Evolutionary conservation across 2,329 filamentous ascomycete species (phyloP).

Genomic region (Eutypa lata): DNA sequence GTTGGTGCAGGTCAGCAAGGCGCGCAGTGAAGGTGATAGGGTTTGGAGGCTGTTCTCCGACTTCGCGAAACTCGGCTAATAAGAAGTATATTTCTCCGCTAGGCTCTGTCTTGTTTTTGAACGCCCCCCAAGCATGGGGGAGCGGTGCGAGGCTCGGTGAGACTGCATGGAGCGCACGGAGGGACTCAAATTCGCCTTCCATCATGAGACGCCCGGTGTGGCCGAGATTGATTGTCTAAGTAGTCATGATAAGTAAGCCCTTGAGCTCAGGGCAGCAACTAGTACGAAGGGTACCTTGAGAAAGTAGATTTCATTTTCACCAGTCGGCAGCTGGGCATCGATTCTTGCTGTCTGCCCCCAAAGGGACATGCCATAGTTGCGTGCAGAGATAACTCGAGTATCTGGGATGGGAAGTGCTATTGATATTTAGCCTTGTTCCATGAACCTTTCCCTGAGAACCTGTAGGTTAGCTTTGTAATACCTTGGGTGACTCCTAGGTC

Average conservation of each 20-base stretch:
- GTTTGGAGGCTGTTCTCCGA: constrained; percentile 15
- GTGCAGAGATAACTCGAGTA: neutral
- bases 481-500: neutral
- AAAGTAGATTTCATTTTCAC: neutral
- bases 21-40: constrained; percentile 9
- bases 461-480: neutral
- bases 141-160: constrained; percentile 9
- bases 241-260: neutral
- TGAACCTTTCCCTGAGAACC: neutral
- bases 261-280: neutral
- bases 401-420: neutral
- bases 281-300: neutral
- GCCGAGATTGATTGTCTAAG: neutral
- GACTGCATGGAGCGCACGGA: constrained; percentile 13
- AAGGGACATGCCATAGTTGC: neutral
- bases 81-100: constrained; percentile 16
- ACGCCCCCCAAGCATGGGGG: constrained; percentile 13
- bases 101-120: constrained; percentile 1
- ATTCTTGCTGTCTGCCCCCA: neutral
- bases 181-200: constrained; percentile 21
- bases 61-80: constrained; percentile 11
- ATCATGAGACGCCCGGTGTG: constrained; percentile 3
- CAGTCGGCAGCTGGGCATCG: neutral
- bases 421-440: neutral
- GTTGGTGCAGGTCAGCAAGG: constrained; percentile 20